A percentile compares a stretch with the other conserved stretches of the same genome.
These are phyloP conservation scores for Pseudocohnilembus persalinus DNA, from an alignment of 169 alveolate genomes.

Conservation along the genomic window DNA sequence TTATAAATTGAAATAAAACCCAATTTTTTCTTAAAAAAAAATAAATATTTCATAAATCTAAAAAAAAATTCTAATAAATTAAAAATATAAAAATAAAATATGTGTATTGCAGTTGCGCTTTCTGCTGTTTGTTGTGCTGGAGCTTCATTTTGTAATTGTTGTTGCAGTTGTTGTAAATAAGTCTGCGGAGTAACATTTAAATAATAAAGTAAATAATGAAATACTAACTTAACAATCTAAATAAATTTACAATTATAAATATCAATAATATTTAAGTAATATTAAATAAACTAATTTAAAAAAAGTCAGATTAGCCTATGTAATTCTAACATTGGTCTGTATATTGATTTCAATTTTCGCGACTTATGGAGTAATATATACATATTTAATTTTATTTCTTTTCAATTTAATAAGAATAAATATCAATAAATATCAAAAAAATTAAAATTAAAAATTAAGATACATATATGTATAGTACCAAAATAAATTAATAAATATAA, in stretches of 20 bases:
- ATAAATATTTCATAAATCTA: background rate
- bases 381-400: background rate
- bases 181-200: conserved; percentile 4
- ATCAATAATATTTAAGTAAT: too few species aligned
- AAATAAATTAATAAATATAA: too few species aligned
- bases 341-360: conserved; percentile 17
- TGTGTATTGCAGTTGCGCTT: background rate
- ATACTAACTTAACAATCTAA: too few species aligned
- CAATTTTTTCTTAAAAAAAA: too few species aligned
- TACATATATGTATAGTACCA: too few species aligned
- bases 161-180: conserved; percentile 17
- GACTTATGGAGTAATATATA: conserved; percentile 14
- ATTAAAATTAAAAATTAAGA: too few species aligned
- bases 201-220: background rate
- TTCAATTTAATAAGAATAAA: too few species aligned
- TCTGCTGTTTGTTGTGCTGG: conserved; percentile 23
- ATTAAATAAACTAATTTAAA: background rate
- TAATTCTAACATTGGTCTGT: conserved; percentile 13
- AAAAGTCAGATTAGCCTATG: conserved; percentile 31
- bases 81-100: too few species aligned
- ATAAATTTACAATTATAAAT: too few species aligned
- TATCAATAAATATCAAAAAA: too few species aligned
- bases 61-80: too few species aligned
- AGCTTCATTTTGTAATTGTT: background rate
- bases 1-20: too few species aligned